Base-by-base conservation (phyloP, 2,329 filamentous ascomycete species). In the Fusarium siculi region DNA sequence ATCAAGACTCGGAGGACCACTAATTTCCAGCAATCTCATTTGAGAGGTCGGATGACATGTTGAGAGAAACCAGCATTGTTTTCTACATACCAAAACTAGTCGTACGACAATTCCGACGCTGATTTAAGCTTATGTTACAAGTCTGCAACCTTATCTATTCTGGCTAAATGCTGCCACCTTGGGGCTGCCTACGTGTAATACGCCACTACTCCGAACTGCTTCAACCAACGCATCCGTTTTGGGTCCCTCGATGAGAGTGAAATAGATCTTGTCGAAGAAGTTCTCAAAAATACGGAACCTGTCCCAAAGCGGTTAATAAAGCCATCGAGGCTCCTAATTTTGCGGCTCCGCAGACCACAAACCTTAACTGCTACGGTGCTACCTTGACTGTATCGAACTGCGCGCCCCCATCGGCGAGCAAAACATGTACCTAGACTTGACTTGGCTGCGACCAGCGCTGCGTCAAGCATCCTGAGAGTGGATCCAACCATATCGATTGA, bases 361-460 rank as follows among this genome's bases (percentile, higher is more conserved):
- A 53, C 39, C n/a, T 19, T 16, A 47, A 58, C 36, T 58, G 58
- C 36, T 54, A 46, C 49, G 47, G 25, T 68, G 66, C n/a, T 68
- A 56, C 56, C 11, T 36, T 2, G 57, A 47, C 19, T 64, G 65
- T 50, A 43, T 69, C 43, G 52, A 64, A 21, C 16, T 40, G 8
- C 23, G 30, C 28, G 21, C 9, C 15, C 47, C 32, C 21, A 52
- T 42, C 5, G 7, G 34, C 23, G 44, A 64, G 44, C 9, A 15
- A 32, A 34, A 39, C 11, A 7, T 2, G 9, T 14, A 10, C 2
- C 5, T 21, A 8, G 5, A 32, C 8, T n/a, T 25, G 61, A n/a
- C n/a, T 36, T n/a, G 56, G 19, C 47, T 61, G 47, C 25, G 34
- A 65, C 56, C 8, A 39, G 21, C 6, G 18, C 37, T 34, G 46